Percentiles rank a stretch among this genome's conserved stretches.
These are phyloP conservation scores for Neonectria hederae DNA, from an alignment of 2,329 filamentous ascomycete genomes.

Conservation along the genomic window DNA sequence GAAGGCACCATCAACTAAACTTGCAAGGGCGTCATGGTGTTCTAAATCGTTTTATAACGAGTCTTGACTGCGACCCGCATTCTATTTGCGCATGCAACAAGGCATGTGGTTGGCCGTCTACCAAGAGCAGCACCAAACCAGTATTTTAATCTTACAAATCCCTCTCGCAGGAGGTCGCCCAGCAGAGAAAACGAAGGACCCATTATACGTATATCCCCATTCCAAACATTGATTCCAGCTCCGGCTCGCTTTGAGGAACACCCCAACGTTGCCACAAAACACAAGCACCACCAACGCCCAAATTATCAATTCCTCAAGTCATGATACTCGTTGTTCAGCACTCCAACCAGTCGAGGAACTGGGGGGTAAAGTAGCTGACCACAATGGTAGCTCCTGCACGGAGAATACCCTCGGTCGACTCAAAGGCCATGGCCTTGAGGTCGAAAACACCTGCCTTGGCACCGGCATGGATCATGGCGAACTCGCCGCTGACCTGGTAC, in stretches of 20 bases:
- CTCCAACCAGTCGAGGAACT: slow-evolving; percentile 74
- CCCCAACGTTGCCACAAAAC: slow-evolving; percentile 25
- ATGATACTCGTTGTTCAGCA: slow-evolving; percentile 48
- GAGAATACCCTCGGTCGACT: slow-evolving; percentile 92
- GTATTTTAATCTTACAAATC: slow-evolving; percentile 12
- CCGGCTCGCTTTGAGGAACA: slow-evolving; percentile 23
- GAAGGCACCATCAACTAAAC: neutral
- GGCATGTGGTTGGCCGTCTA: slow-evolving; percentile 5
- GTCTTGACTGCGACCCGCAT: neutral
- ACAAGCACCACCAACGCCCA: slow-evolving; percentile 29
- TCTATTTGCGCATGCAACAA: slow-evolving; percentile 10
- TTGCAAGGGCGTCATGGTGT: neutral
- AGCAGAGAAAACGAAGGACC: slow-evolving; percentile 12
- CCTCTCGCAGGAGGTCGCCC: slow-evolving; percentile 1
- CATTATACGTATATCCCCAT: slow-evolving; percentile 20
- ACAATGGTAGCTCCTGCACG: slow-evolving; percentile 93
- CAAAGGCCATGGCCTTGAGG: slow-evolving; percentile 92
- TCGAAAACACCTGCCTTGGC: slow-evolving; percentile 98
- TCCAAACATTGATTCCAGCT: slow-evolving; percentile 16
- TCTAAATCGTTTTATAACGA: neutral
- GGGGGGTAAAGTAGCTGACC: slow-evolving; percentile 92
- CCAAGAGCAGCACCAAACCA: neutral
- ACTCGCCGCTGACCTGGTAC: slow-evolving; percentile 97
- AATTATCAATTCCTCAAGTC: slow-evolving; percentile 14
- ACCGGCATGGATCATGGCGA: slow-evolving; percentile 95